Evolutionary conservation across 1,139 yeast genomes (phyloP).

Genomic region (Yamadazyma triangularis): DNA sequence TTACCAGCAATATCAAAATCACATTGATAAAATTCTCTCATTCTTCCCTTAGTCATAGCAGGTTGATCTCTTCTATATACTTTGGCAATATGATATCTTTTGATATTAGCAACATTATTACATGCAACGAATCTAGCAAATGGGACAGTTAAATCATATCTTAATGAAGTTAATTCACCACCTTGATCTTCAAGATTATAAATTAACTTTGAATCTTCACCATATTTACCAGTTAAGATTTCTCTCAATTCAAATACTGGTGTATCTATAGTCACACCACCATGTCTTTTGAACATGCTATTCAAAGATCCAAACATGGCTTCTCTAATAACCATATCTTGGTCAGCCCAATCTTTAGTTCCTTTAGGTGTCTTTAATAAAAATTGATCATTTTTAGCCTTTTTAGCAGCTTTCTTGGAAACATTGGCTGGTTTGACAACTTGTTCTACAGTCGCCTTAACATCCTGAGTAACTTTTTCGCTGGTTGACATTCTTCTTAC

Average conservation of each 20-base stretch:
- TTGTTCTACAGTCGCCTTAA: slow-evolving; percentile 9
- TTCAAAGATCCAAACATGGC: slow-evolving; percentile 75
- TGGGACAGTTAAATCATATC: slow-evolving; percentile 96
- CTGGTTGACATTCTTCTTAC: slow-evolving; percentile 1
- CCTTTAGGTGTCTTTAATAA: slow-evolving; percentile 94
- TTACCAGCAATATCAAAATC: slow-evolving; percentile 94
- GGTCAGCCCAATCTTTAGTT: slow-evolving; percentile 97
- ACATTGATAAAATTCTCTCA: slow-evolving; percentile 99
- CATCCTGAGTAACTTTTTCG: background rate
- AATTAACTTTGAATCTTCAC: slow-evolving; percentile 94
- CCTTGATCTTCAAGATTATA: slow-evolving; percentile 97
- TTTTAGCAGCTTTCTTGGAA: slow-evolving; percentile 16
- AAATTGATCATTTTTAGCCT: slow-evolving; percentile 43
- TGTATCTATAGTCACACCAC: slow-evolving; percentile 96
- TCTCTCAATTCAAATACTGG: slow-evolving; percentile 96
- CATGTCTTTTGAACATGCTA: slow-evolving; percentile 82
- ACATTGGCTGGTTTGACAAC: slow-evolving; percentile 7
- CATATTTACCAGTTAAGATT: slow-evolving; percentile 93
- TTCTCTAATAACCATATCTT: slow-evolving; percentile 92
- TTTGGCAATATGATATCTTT: slow-evolving; percentile 94
- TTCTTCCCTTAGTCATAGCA: slow-evolving; percentile 98
- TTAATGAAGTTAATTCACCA: slow-evolving; percentile 90
- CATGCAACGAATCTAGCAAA: slow-evolving; percentile 95
- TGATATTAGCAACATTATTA: slow-evolving; percentile 84
- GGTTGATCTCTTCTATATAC: slow-evolving; percentile 99